These are phyloP conservation scores for Ophiostoma populinum DNA, from an alignment of 2,329 filamentous ascomycete species.

Conservation along the genomic window DNA sequence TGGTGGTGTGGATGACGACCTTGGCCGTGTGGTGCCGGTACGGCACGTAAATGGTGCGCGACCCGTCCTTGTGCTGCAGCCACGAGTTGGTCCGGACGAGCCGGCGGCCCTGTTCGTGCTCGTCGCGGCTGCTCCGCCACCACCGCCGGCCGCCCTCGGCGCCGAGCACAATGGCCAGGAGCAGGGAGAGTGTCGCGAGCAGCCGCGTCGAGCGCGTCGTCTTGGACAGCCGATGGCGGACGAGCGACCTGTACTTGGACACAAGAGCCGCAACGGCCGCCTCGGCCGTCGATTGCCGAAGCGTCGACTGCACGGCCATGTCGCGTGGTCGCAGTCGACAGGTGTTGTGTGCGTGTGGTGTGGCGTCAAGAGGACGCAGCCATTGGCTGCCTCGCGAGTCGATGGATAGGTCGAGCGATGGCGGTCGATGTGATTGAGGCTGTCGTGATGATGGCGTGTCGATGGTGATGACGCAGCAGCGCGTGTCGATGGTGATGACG, in stretches of 20 bases:
- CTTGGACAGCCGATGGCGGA: slow-evolving; percentile 37
- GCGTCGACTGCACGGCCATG: slow-evolving; percentile 81
- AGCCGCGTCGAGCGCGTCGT: slow-evolving; percentile 58
- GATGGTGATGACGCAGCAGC: no score
- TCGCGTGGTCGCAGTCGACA: not conserved
- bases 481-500: no score
- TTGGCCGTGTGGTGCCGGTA: slow-evolving; percentile 79
- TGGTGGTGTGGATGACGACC: slow-evolving; percentile 79
- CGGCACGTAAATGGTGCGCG: slow-evolving; percentile 85
- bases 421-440: no score
- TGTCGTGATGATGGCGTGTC: no score
- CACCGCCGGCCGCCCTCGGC: slow-evolving; percentile 65
- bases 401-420: no score
- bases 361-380: not conserved
- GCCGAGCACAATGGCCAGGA: slow-evolving; percentile 60
- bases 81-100: slow-evolving; percentile 84
- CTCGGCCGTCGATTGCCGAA: slow-evolving; percentile 47
- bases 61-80: slow-evolving; percentile 84
- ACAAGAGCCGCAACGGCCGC: slow-evolving; percentile 49
- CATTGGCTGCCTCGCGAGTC: no score
- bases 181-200: slow-evolving; percentile 57
- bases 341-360: no score
- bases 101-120: slow-evolving; percentile 67
- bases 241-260: slow-evolving; percentile 37
- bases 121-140: slow-evolving; percentile 56